These are phyloP conservation scores for Ophidiomyces ophidiicola DNA, from an alignment of 2,329 filamentous ascomycete species.

Conservation along the genomic window DNA sequence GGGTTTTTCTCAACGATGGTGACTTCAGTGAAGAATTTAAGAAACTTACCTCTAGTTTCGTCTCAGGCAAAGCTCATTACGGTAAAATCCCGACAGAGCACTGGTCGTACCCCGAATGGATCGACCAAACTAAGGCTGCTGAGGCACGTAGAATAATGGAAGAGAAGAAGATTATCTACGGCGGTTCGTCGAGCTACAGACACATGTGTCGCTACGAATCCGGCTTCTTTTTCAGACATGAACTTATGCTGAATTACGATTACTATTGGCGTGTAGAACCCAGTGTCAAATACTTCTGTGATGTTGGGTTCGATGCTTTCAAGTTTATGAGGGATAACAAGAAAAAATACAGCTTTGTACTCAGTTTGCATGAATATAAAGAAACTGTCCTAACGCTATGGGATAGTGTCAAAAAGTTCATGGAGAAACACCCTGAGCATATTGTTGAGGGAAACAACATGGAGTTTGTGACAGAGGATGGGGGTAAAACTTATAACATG, in stretches of 20 bases:
- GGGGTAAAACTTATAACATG: constrained; percentile 84
- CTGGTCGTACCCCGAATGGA: constrained; percentile 94
- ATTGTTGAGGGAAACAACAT: constrained; percentile 74
- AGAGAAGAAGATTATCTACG: constrained; percentile 92
- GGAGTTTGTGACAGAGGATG: constrained; percentile 82
- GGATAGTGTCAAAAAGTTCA: constrained; percentile 92
- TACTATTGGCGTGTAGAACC: constrained; percentile 99
- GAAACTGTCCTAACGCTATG: constrained; percentile 94
- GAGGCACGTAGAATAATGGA: constrained; percentile 91
- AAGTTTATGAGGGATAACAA: constrained; percentile 88
- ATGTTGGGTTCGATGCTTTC: constrained; percentile 92
- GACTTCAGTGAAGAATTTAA: constrained; percentile 91
- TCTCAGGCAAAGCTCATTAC: constrained; percentile 88
- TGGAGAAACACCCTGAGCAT: constrained; percentile 78
- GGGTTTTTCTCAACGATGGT: constrained; percentile 97
- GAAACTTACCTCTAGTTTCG: constrained; percentile 72
- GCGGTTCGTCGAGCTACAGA: constrained; percentile 89
- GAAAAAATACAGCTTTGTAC: constrained; percentile 96
- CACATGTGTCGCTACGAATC: constrained; percentile 99
- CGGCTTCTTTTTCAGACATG: constrained; percentile 96
- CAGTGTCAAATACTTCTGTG: constrained; percentile 90
- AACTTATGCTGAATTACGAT: constrained; percentile 87
- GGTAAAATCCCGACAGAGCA: constrained; percentile 82
- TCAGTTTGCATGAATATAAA: constrained; percentile 91
- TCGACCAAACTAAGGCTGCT: constrained; percentile 85